Percentiles rank a stretch among this genome's conserved stretches.
Conservation (phyloP, 108 stramenopile species). For the Nitzschia sp. region DNA sequence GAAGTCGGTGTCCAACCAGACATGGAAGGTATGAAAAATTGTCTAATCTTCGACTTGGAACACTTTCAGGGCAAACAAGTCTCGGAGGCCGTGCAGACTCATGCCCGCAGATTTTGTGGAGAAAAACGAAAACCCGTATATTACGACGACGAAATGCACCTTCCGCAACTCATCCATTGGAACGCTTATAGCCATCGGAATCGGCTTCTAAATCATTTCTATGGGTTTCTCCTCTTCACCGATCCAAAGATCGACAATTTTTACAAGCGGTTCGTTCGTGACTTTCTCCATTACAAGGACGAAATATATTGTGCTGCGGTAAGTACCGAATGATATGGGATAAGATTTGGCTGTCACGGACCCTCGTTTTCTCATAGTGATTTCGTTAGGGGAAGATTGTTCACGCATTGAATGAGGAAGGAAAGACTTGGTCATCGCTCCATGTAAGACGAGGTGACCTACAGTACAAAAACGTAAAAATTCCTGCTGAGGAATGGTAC, state of each 20-base stretch:
- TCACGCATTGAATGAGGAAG: constrained; percentile 60
- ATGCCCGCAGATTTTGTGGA: constrained; percentile 57
- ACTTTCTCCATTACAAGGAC: constrained; percentile 82
- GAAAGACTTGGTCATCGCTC: constrained; percentile 51
- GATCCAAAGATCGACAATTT: constrained; percentile 73
- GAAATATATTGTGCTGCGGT: constrained; percentile 82
- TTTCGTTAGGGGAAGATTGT: constrained; percentile 59
- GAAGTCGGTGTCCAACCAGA: constrained; percentile 39
- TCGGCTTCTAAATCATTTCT: constrained; percentile 82
- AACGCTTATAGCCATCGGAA: constrained; percentile 52
- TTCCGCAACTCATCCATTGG: constrained; percentile 71
- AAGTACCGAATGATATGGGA: background rate
- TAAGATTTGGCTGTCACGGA: background rate
- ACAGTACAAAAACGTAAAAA: constrained; percentile 66
- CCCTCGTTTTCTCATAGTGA: background rate
- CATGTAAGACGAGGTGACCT: constrained; percentile 83
- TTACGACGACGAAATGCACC: constrained; percentile 43
- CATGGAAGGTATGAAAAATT: constrained; percentile 42
- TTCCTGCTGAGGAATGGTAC: constrained; percentile 67
- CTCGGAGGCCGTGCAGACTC: constrained; percentile 36
- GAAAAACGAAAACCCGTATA: constrained; percentile 34
- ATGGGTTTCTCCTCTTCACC: constrained; percentile 78
- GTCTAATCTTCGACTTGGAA: constrained; percentile 67
- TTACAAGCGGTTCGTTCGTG: constrained; percentile 78
- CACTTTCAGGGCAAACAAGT: constrained; percentile 42